A percentile compares a stretch with the other conserved stretches of the same genome.
These are phyloP conservation scores for Carallia brachiata DNA, from an alignment of 345 rosid genomes.

Conservation along the genomic window DNA sequence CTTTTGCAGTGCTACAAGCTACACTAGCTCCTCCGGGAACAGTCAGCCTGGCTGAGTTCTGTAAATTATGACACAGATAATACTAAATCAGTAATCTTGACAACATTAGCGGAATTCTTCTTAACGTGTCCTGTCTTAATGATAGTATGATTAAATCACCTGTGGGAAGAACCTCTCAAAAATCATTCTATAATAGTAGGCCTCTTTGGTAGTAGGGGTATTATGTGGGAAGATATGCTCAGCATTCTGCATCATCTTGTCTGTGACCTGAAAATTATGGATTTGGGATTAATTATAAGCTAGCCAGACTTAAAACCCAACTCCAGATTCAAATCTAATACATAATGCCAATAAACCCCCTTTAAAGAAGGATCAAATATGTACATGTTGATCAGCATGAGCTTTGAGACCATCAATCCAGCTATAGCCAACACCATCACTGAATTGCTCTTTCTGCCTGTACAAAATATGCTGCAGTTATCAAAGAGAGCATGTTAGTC, in stretches of 20 bases:
- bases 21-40: constrained; percentile 91
- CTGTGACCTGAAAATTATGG: constrained; percentile 54
- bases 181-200: constrained; percentile 81
- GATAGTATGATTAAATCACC: constrained; percentile 29
- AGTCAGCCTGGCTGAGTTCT: constrained; percentile 81
- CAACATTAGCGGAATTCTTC: background rate
- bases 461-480: constrained; percentile 72
- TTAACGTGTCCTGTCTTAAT: too few relatives aligned
- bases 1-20: constrained; percentile 91
- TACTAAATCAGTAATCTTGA: background rate
- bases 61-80: background rate
- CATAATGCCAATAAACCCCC: too few relatives aligned
- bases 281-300: background rate
- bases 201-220: constrained; percentile 84
- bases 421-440: constrained; percentile 95
- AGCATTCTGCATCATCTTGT: constrained; percentile 81
- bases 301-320: too few relatives aligned
- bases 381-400: constrained; percentile 70
- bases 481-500: constrained; percentile 22
- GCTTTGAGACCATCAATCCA: constrained; percentile 98
- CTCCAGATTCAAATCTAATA: too few relatives aligned
- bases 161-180: constrained; percentile 94
- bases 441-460: constrained; percentile 95
- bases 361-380: background rate
- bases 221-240: constrained; percentile 68